These are phyloP conservation scores for Avena atlantica DNA, from an alignment of 176 grass and related monocot species.

Conservation along the genomic window DNA sequence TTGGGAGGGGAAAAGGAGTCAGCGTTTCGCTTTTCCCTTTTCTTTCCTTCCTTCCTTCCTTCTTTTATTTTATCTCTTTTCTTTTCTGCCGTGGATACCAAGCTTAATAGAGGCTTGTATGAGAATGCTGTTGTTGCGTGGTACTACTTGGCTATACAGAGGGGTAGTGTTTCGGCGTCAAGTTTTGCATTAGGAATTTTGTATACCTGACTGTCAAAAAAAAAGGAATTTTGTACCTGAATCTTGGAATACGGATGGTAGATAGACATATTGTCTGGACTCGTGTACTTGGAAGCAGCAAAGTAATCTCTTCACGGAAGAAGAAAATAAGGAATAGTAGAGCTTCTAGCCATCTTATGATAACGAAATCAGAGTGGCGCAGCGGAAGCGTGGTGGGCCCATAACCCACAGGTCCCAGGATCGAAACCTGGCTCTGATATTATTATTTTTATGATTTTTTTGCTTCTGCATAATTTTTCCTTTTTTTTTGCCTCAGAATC, in stretches of 20 bases:
- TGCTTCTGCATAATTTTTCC: no score
- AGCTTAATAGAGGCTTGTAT: conserved; percentile 44
- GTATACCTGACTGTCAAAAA: no score
- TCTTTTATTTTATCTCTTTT: background rate
- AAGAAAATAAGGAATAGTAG: no score
- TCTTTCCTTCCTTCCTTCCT: background rate
- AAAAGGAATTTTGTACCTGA: no score
- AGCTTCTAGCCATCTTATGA: rapidly evolving
- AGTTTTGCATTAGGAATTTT: background rate
- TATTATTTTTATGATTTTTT: background rate
- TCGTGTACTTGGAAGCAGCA: no score
- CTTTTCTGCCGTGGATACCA: conserved; percentile 47
- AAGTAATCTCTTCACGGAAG: no score
- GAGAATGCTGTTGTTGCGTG: conserved; percentile 41
- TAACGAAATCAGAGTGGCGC: conserved; percentile 77
- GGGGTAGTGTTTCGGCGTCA: background rate
- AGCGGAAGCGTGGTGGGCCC: conserved; percentile 97
- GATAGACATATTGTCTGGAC: no score
- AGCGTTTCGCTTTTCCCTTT: conserved; percentile 56
- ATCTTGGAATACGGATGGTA: no score
- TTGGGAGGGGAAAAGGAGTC: conserved; percentile 38
- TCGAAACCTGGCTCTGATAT: conserved; percentile 92
- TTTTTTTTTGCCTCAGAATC: no score
- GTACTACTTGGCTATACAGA: background rate
- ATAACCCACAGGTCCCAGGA: conserved; percentile 96